Evolutionary conservation across 2,329 filamentous ascomycete genomes (phyloP).

Genomic region (Diaporthe caulivora): DNA sequence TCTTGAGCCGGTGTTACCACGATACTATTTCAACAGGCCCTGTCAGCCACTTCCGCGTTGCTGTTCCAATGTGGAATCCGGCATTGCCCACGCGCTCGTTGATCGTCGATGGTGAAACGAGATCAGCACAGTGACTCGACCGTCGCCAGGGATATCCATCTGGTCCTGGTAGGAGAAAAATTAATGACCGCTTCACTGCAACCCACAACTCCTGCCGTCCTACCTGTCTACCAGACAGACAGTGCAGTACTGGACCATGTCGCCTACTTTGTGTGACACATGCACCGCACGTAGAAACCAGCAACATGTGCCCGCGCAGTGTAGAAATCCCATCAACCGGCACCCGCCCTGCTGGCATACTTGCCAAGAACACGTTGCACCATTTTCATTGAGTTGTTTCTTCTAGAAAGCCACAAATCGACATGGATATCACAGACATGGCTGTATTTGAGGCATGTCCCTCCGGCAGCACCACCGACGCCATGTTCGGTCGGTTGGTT

Average conservation of each 20-base stretch:
- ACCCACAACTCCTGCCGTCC: constrained; percentile 7
- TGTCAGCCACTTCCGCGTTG: neutral
- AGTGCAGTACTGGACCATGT: neutral
- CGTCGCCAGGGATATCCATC: constrained; percentile 34
- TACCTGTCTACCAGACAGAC: neutral
- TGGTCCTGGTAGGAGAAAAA: constrained; percentile 23
- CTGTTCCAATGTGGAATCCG: constrained; percentile 17
- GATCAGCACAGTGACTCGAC: constrained; percentile 37
- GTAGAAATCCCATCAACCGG: constrained; percentile 3
- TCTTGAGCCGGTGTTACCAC: constrained; percentile 20
- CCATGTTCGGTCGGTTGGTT: neutral
- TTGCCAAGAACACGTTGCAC: constrained; percentile 25
- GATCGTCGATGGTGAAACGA: constrained; percentile 40
- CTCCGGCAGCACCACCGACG: constrained; percentile 6
- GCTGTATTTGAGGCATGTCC: constrained; percentile 21
- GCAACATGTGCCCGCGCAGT: neutral
- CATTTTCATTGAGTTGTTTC: neutral
- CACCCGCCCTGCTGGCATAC: neutral
- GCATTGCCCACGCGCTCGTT: constrained; percentile 35
- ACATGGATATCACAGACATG: neutral
- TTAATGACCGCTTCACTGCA: constrained; percentile 23
- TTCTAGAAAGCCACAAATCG: constrained; percentile 6
- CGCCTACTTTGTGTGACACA: constrained; percentile 12
- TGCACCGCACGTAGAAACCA: constrained; percentile 3
- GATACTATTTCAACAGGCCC: constrained; percentile 4